phyloP scores from a whole-genome alignment of 352 stramenopile species.

The Globisporangium iwayamae region DNA sequence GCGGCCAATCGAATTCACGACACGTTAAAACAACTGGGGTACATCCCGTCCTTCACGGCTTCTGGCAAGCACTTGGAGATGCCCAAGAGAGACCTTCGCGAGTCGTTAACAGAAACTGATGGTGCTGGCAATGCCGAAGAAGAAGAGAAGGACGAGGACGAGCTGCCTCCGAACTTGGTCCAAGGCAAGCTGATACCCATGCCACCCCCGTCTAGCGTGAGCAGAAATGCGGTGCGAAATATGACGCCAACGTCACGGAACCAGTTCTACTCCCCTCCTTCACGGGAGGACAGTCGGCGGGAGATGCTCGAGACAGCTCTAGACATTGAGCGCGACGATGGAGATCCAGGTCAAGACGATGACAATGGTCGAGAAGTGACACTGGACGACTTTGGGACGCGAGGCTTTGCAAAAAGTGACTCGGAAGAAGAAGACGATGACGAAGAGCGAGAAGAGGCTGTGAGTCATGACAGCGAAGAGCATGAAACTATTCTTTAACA shows the following conservation, averaged over 20 bases:
- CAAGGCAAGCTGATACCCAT: conserved; percentile 35
- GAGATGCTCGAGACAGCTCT: background rate
- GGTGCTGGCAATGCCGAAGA: background rate
- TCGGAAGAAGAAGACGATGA: background rate
- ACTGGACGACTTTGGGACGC: background rate
- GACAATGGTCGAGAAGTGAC: background rate
- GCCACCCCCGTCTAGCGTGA: conserved; percentile 17
- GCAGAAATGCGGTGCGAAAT: background rate
- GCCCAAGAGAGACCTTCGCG: background rate
- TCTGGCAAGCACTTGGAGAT: background rate
- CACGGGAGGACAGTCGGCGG: background rate
- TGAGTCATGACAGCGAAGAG: background rate
- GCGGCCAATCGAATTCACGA: conserved; percentile 28
- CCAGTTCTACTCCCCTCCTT: conserved; percentile 14
- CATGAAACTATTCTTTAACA: background rate
- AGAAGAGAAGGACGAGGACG: conserved; percentile 16
- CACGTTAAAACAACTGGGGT: conserved; percentile 38
- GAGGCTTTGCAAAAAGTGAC: conserved; percentile 1
- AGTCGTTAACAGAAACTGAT: background rate
- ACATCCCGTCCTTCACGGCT: conserved; percentile 25
- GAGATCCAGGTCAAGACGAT: background rate
- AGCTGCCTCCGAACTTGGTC: conserved; percentile 25
- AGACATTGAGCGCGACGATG: background rate
- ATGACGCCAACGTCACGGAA: conserved; percentile 15
- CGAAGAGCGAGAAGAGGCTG: background rate